Evolutionary conservation across 768 basidiomycete genomes (phyloP), one percentile per base, ranked within the genome.

Genomic region (Mrakia frigida): DNA sequence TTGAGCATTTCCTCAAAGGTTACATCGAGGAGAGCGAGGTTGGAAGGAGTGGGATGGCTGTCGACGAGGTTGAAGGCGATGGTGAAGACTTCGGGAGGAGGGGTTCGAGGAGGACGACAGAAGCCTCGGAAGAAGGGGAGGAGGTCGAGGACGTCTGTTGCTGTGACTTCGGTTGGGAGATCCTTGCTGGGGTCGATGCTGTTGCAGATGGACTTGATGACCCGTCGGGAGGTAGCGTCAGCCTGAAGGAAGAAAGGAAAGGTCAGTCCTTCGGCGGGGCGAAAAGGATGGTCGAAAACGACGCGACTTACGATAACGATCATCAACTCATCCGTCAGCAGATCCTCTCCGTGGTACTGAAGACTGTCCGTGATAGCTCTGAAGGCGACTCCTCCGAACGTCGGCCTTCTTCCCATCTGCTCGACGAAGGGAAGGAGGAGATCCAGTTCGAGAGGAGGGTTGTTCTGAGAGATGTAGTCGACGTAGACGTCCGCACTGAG

Each of bases 281-380:
- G 18, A 39, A 39, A 68, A 16, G 25, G 0, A n/a, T 2, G 65
- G n/a, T 7, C 0, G 14, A 23, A n/a, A 21, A 13, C 33, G 25
- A 39, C 23, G 18, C 21, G 21, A 68, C 65, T 41, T 9, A 68
- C 67, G n/a, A 75, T 3, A 25, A 67, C 43, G 23, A 59, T 23
- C 35, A 53, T 53, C 21, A 75, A 31, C 37, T 75, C 74, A 56
- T 75, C 74, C 50, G 74, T 69, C 33, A 75, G n/a, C 37, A 70
- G 28, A 13, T 43, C 74, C 9, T 68, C 41, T 6, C 50, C 74
- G 67, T 70, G 56, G n/a, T 23, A 25, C 4, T 23, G 35, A 21
- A 60, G 56, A 31, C 63, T 67, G n/a, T 75, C 74, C 21, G 68
- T 33, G 4, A 75, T 31, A 5, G 65, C 56, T 11, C 74, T 67